These are phyloP conservation scores for Monosporascus sp. DNA, from an alignment of 2,329 filamentous ascomycete species.

Conservation along the genomic window DNA sequence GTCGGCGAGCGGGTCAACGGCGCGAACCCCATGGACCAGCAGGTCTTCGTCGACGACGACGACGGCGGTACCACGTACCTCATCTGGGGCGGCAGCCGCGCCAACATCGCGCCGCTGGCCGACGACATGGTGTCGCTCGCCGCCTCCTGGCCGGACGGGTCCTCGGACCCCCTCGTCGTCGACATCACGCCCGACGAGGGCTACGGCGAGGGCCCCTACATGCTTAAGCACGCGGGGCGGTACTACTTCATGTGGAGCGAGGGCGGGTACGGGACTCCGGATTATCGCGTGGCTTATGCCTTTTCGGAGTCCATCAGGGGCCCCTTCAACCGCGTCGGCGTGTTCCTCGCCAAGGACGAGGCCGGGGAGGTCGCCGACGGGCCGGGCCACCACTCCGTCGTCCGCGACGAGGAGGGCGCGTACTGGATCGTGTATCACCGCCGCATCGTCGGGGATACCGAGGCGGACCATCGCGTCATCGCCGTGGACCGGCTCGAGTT, in stretches of 20 bases:
- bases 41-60: conserved; percentile 2
- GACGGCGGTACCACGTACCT: conserved; percentile 1
- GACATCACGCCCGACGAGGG: conserved; percentile 4
- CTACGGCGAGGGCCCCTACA: conserved; percentile 2
- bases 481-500: conserved; percentile 1
- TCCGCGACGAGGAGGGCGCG: background rate
- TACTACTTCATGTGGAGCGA: conserved; percentile 7
- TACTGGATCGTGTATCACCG: conserved; percentile 3
- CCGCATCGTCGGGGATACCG: background rate
- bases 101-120: conserved; percentile 1
- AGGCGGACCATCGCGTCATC: background rate
- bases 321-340: conserved; percentile 1
- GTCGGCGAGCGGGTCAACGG: background rate
- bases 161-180: background rate
- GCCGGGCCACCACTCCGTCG: conserved; percentile 2
- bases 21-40: conserved; percentile 4
- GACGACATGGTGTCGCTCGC: conserved; percentile 3
- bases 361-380: conserved; percentile 1
- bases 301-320: background rate
- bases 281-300: conserved; percentile 3
- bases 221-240: conserved; percentile 1
- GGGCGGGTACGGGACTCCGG: conserved; percentile 1
- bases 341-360: conserved; percentile 2
- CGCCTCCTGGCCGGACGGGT: background rate
- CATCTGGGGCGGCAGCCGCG: conserved; percentile 3